These are phyloP conservation scores for Chalaropsis thielavioides DNA, from an alignment of 2,329 filamentous ascomycete genomes.

Conservation along the genomic window DNA sequence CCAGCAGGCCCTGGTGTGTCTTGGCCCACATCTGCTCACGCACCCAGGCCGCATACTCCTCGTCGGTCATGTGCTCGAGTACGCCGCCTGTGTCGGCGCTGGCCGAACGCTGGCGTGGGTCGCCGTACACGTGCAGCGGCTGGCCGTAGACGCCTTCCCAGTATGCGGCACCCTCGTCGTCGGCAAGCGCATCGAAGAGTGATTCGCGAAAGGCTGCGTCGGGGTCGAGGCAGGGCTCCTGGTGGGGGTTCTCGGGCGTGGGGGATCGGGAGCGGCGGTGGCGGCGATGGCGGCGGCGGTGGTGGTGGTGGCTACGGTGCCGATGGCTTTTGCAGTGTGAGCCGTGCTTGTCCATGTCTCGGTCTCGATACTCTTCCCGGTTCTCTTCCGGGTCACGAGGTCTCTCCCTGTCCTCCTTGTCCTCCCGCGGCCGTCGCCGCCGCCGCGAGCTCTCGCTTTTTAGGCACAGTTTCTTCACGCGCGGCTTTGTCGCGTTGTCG, in stretches of 20 bases:
- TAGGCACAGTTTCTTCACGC: slow-evolving; percentile 5
- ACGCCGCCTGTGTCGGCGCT: slow-evolving; percentile 26
- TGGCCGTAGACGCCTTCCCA: slow-evolving; percentile 97
- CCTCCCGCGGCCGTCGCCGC: slow-evolving; percentile 21
- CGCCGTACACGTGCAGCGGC: slow-evolving; percentile 67
- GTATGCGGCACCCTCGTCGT: slow-evolving; percentile 88
- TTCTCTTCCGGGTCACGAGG: too few species aligned
- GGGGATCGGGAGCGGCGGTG: slow-evolving; percentile 29
- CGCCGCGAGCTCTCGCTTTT: slow-evolving; percentile 11
- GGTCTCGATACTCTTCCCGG: too few species aligned
- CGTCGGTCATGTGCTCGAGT: slow-evolving; percentile 77
- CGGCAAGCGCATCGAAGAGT: slow-evolving; percentile 89
- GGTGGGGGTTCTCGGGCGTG: slow-evolving; percentile 34
- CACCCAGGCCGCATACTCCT: slow-evolving; percentile 80
- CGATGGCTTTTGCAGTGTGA: neutral
- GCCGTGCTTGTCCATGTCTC: slow-evolving; percentile 15
- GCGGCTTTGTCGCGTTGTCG: neutral
- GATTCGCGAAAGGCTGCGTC: slow-evolving; percentile 79
- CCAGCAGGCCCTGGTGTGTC: slow-evolving; percentile 68
- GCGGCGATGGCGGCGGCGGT: slow-evolving; percentile 15
- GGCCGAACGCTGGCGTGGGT: slow-evolving; percentile 17
- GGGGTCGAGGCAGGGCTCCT: slow-evolving; percentile 41
- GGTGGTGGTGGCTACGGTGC: slow-evolving; percentile 22
- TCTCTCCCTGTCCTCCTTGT: slow-evolving; percentile 20
- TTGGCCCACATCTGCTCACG: slow-evolving; percentile 90